These are phyloP conservation scores for Ceratorhiza oryzae-sativae DNA, from an alignment of 1,284 basidiomycete genomes.

Conservation along the genomic window DNA sequence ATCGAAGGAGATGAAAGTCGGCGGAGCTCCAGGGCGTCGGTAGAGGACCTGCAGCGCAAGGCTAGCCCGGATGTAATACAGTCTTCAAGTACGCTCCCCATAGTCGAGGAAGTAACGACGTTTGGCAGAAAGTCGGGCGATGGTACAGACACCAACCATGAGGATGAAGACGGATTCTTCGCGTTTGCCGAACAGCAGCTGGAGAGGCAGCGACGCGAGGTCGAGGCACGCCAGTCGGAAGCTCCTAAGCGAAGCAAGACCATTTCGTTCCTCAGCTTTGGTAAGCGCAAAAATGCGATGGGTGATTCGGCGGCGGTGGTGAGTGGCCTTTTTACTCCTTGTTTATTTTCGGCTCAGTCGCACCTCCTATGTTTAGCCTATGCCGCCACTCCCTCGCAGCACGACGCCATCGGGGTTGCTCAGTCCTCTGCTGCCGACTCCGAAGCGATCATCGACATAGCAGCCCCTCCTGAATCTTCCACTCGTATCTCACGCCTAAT, in stretches of 20 bases:
- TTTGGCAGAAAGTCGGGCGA: constrained; percentile 15
- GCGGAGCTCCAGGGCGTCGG: constrained; percentile 22
- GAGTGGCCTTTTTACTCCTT: not conserved
- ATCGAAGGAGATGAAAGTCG: constrained; percentile 32
- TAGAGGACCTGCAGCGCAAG: not conserved
- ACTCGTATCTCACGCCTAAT: constrained; percentile 19
- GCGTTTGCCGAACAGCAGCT: constrained; percentile 33
- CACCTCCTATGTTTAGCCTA: not conserved
- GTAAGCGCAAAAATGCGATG: constrained; percentile 21
- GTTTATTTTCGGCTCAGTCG: not conserved
- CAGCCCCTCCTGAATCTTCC: not conserved
- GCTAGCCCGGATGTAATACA: not conserved
- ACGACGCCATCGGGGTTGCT: constrained; percentile 13
- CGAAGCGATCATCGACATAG: constrained; percentile 27
- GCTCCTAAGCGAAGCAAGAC: constrained; percentile 36
- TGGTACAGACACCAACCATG: constrained; percentile 24
- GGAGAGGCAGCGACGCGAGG: constrained; percentile 2
- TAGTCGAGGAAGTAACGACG: constrained; percentile 6
- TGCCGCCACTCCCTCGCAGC: constrained; percentile 7
- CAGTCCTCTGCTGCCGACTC: not conserved
- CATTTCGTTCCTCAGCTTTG: constrained; percentile 37
- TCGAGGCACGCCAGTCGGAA: constrained; percentile 8
- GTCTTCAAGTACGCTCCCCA: constrained; percentile 8
- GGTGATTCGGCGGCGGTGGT: constrained; percentile 8
- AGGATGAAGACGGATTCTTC: constrained; percentile 31